Evolutionary conservation across 345 rosid species (phyloP), one percentile per base, ranked within the genome.

Genomic region (Gossypium anomalum): DNA sequence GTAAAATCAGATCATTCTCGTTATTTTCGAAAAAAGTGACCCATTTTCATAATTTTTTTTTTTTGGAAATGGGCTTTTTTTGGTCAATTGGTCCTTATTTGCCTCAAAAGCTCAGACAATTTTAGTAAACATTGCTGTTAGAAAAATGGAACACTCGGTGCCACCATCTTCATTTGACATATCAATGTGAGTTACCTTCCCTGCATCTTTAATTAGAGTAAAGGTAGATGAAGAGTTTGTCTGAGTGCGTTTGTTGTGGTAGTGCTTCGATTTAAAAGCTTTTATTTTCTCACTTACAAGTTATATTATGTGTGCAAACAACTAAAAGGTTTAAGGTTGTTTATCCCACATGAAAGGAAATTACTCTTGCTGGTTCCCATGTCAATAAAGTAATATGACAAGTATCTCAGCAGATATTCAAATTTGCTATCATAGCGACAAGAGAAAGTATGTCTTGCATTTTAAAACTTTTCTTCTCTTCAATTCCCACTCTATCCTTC

Each of bases 141-240:
- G 86, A 83, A 86, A 82, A 76, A 92, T 92, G 74, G 91, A 89
- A 80, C 87, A 89, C 29, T 59, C 86, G 70, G 63, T 91, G 34
- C 89, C 97, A 2, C 93, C 97, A 72, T 72, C 83, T 80, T 84
- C 89, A 17, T 71, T 89, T 59, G 96, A 90, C 82, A 87, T 78
- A 57, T 67, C 89, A 74, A 25, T 90, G 80, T 84, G 82, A 75
- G 82, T 82, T 79, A 85, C 93, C 44, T 89, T 88, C 82, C 90
- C 91, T 53, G 10, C 89, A 16, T 78, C 93, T 57, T 80, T 90
- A 10, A 83, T 88, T 52, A 90, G 88, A 79, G 78, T 90, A 67
- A 87, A 89, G 91, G 96, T 86, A 72, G 52, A 77, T 79, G 16
- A 22, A 20, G 19, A 47, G 58, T 55, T 56, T 29, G 34, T 9